Evolutionary conservation across 1,139 yeast genomes (phyloP).

Genomic region (Lodderomyces margitis): DNA sequence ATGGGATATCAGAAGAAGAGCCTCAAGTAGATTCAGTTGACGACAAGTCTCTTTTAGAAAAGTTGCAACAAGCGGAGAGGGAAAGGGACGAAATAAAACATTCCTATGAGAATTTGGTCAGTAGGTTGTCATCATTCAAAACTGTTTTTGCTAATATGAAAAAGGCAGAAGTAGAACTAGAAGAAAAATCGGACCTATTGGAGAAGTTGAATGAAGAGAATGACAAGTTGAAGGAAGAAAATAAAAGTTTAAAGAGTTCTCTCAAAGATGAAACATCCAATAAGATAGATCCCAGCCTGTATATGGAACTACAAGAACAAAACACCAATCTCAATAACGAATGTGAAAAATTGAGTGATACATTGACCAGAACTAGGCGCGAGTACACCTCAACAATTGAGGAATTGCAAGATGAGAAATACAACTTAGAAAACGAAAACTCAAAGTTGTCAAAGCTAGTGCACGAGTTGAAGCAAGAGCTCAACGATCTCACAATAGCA

Average conservation of each 20-base stretch:
- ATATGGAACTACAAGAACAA: conserved; percentile 32
- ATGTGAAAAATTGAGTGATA: conserved; percentile 59
- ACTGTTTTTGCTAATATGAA: conserved; percentile 73
- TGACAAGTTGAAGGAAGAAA: conserved; percentile 27
- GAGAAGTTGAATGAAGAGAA: conserved; percentile 28
- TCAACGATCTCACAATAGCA: conserved; percentile 47
- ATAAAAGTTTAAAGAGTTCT: conserved; percentile 21
- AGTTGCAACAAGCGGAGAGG: conserved; percentile 17
- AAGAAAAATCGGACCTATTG: conserved; percentile 47
- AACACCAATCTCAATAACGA: conserved; percentile 59
- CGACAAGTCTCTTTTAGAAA: conserved; percentile 5
- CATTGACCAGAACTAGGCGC: conserved; percentile 45
- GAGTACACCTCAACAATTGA: conserved; percentile 45
- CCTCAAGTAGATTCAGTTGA: background rate
- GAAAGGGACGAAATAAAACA: conserved; percentile 69
- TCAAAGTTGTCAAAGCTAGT: conserved; percentile 32
- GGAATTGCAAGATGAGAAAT: conserved; percentile 46
- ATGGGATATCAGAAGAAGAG: background rate
- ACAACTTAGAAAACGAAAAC: conserved; percentile 39
- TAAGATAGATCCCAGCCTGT: background rate
- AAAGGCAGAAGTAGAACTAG: conserved; percentile 70
- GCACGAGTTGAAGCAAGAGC: conserved; percentile 39
- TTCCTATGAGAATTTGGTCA: conserved; percentile 73
- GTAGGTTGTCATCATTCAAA: conserved; percentile 78
- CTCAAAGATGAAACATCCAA: background rate